Conservation (phyloP, 2,329 filamentous ascomycete genomes). For the Leptodontidium sp. region DNA sequence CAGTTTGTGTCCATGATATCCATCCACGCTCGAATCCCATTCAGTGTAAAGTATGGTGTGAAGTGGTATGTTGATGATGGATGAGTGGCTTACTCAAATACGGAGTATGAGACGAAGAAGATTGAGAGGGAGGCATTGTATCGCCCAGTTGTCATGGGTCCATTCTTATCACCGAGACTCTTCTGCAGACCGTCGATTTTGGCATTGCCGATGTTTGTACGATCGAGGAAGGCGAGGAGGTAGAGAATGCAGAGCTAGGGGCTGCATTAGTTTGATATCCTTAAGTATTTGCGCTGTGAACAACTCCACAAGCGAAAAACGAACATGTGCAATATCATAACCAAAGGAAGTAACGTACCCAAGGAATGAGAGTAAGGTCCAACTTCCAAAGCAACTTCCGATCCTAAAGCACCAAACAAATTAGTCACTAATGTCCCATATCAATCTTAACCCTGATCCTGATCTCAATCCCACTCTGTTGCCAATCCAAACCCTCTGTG, state of each 20-base stretch:
- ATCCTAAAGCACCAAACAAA: slow-evolving; percentile 55
- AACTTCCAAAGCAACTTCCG: slow-evolving; percentile 68
- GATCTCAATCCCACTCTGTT: background rate
- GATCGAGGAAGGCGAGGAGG: slow-evolving; percentile 76
- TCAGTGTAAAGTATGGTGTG: background rate
- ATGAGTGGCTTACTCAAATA: slow-evolving; percentile 62
- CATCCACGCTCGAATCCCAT: no score
- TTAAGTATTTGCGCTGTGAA: background rate
- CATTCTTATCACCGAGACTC: slow-evolving; percentile 57
- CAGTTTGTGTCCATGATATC: background rate
- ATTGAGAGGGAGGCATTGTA: slow-evolving; percentile 82
- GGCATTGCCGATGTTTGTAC: slow-evolving; percentile 83
- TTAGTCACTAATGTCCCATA: slow-evolving; percentile 1
- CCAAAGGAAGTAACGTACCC: slow-evolving; percentile 47
- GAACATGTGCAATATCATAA: background rate
- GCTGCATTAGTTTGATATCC: slow-evolving; percentile 24
- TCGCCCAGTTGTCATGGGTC: slow-evolving; percentile 62
- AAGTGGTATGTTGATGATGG: background rate
- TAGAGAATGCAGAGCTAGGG: slow-evolving; percentile 73
- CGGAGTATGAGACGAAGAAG: slow-evolving; percentile 86
- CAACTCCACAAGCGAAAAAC: background rate
- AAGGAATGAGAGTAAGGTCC: slow-evolving; percentile 68
- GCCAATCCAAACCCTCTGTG: background rate
- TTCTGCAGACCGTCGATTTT: slow-evolving; percentile 66
- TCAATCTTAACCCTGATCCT: background rate